A percentile compares a stretch with the other conserved stretches of the same genome.
These are phyloP conservation scores for Torulaspora gathmanii DNA, from an alignment of 805 yeast species.

Conservation along the genomic window DNA sequence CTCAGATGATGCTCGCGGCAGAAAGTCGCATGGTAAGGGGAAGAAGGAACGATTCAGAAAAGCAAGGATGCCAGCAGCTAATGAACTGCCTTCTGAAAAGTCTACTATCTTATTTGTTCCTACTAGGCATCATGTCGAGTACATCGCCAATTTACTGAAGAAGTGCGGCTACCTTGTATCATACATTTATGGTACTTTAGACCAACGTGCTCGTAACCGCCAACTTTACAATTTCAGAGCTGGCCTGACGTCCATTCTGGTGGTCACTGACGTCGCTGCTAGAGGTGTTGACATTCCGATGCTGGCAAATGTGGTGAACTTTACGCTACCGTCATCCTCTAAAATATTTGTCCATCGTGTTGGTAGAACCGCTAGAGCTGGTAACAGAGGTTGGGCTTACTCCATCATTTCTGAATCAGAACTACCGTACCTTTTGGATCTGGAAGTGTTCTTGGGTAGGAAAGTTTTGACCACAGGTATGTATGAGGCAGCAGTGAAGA, in stretches of 20 bases:
- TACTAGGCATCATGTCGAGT: constrained; percentile 97
- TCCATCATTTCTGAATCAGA: constrained; percentile 81
- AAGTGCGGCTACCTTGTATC: constrained; percentile 83
- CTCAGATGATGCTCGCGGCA: constrained; percentile 35
- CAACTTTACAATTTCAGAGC: constrained; percentile 80
- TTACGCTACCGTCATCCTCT: constrained; percentile 83
- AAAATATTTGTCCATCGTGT: constrained; percentile 95
- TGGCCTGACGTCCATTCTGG: constrained; percentile 80
- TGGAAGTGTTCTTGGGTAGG: constrained; percentile 84
- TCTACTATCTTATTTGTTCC: constrained; percentile 95
- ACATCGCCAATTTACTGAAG: constrained; percentile 62
- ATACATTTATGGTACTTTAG: constrained; percentile 88
- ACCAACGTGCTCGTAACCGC: constrained; percentile 88
- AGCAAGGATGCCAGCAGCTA: constrained; percentile 68
- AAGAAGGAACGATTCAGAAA: constrained; percentile 43
- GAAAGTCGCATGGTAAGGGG: constrained; percentile 28
- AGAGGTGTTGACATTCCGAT: constrained; percentile 98
- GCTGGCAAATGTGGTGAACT: constrained; percentile 90
- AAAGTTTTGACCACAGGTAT: constrained; percentile 67
- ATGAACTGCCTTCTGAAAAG: constrained; percentile 73
- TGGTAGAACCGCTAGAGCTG: constrained; percentile 99
- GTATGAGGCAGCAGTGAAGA: constrained; percentile 57
- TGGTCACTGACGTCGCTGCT: constrained; percentile 97
- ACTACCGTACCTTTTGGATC: constrained; percentile 81
- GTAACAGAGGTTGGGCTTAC: constrained; percentile 96